Evolutionary conservation across 2,329 filamentous ascomycete genomes (phyloP), one percentile per base, ranked within the genome.

Genomic region (Ophiostoma piceae): DNA sequence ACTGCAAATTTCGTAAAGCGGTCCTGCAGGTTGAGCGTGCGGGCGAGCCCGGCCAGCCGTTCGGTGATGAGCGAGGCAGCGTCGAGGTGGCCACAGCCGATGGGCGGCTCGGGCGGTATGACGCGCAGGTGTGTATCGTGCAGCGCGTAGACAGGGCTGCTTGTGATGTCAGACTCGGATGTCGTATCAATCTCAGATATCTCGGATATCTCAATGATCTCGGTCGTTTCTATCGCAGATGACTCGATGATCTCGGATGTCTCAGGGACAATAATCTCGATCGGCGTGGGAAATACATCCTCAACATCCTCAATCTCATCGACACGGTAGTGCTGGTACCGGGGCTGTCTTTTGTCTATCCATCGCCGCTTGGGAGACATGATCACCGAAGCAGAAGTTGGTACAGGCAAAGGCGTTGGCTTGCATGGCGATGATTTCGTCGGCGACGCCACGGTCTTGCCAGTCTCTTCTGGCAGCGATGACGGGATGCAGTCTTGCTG

Each of bases 1-100:
- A 57, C 11, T 29, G 29, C 29, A 39, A 29, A 35, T n/a, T 73
- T 0, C 89, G 88, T 4, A 77, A 86, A 92, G 3, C 84, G 83
- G 2, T 80, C 82, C 0, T 79, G 73, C 3, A 88, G 79, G 19
- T 85, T 81, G 35, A 86, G 79, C n/a, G 84, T 82, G 0, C 79
- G 77, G 2, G 83, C 83, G 1, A 92, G 80, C 73, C 84, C 82
- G 9, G 79, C 74, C 22, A 90, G 80, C 2, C 82, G 80, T 12
- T 79, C 77, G 0, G 90, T 90, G 57, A 91, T 77, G 60, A 92
- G 80, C 43, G 84, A 83, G 2, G 76, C 69, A 0, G 82, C 79
- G 2, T 77, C 74, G 67, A 91, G 77, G 1, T 78, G 74, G 1
- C 71, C 73, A 19, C 79, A 77, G 3, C 83, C 84, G 1, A 84